Percentiles rank a stretch among this genome's conserved stretches.
Conservation (phyloP, 257 asterid genomes). For the Misopates orontium region DNA sequence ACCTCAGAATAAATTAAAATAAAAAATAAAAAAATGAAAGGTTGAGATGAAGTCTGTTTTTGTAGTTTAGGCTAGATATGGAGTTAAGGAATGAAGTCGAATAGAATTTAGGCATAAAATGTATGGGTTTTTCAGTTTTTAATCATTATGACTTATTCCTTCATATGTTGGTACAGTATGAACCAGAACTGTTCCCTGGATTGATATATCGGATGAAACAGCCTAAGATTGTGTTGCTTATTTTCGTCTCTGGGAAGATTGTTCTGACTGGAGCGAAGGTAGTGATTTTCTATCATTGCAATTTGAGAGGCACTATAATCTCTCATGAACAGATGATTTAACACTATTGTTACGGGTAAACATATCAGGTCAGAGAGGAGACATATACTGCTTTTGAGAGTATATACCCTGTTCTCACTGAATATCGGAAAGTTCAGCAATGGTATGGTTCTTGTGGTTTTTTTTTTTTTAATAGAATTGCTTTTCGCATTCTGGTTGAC, state of each 20-base stretch:
- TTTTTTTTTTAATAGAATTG: too few relatives aligned
- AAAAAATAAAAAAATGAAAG: too few relatives aligned
- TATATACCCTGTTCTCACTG: constrained; percentile 88
- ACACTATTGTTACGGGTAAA: not conserved
- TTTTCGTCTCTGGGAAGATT: constrained; percentile 92
- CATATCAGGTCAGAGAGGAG: constrained; percentile 81
- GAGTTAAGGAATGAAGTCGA: too few relatives aligned
- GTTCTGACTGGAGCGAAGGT: constrained; percentile 98
- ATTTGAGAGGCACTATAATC: not conserved
- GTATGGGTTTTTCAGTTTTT: not conserved
- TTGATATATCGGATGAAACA: constrained; percentile 90
- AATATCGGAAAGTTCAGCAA: constrained; percentile 89
- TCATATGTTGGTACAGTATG: constrained; percentile 61
- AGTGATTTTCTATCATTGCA: constrained; percentile 11
- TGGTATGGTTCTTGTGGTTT: constrained; percentile 48
- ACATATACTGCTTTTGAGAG: constrained; percentile 89
- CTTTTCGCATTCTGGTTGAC: not conserved
- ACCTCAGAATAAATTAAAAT: too few relatives aligned
- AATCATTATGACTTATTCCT: not conserved
- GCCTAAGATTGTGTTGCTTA: constrained; percentile 90
- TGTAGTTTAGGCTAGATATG: too few relatives aligned
- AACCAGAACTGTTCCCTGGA: constrained; percentile 95
- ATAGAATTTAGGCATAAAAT: too few relatives aligned
- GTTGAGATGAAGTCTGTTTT: too few relatives aligned
- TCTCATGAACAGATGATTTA: not conserved